phyloP scores from a whole-genome alignment of 176 grass and related monocot genomes.

The Zea mays region Zm-B73-REFERENCE-NAM-5.0 NC_050100.1:212383001-212383500 shows the following conservation, averaged over 20 bases:
- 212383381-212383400: background rate
- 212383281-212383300: background rate
- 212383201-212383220: background rate
- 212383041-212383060: constrained; percentile 11
- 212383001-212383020: no score
- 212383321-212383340: background rate
- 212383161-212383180: background rate
- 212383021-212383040: background rate
- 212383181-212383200: background rate
- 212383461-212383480: background rate
- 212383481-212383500: background rate
- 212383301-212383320: background rate
- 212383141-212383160: background rate
- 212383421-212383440: constrained; percentile 4
- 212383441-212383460: background rate
- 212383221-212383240: no score
- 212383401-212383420: constrained; percentile 20
- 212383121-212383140: background rate
- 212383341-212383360: constrained; percentile 37
- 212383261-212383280: background rate
- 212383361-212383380: background rate
- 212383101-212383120: background rate
- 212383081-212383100: background rate
- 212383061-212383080: background rate
- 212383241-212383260: background rate